Base-by-base conservation (phyloP, 106 monocot genomes). In the Dactylorhiza incarnata region DNA sequence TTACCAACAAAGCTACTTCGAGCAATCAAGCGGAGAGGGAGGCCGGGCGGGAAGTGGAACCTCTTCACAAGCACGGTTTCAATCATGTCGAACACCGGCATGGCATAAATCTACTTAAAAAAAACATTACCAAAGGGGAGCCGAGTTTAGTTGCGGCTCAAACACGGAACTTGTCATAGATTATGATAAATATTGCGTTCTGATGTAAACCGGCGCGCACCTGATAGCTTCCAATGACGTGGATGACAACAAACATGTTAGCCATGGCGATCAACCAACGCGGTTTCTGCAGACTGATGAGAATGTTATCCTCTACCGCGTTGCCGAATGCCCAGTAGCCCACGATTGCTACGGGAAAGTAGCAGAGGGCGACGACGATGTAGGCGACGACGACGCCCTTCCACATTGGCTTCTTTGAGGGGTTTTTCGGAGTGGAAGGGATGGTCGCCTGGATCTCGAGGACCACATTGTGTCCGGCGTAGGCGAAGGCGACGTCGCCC, bases 61-160 rank as follows among this genome's bases (percentile, higher is more conserved):
- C 73, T 79, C 79, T 82, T 82, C 20, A 86, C 82, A 0, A 82
- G 72, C 10, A 82, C 78, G 0, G 86, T 79, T 43, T 86, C 86
- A 0, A 82, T 66, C 86, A 82, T 86, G 76, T 86, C 86, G 56
- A 86, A 80, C 4, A 82, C 86, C 0, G 79, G 82, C 83, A 87
- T 83, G 20, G 83, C 83, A 62, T 78, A 84, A 15, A 83, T 72
- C 83, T 84, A 68, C 51, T 49, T 20, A 9, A 48, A 3, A 47
- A 56, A 29, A 78, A 46, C 3, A 10, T 10, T 8, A 14, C 12
- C 1, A 14, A 52, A 52, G 14, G 51, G 14, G 51, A 52, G 51
- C 3, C 51, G 12, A 52, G 12, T 10, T 8, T 10, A 14, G 51
- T 10, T 52, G 51, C 51, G 8, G 0, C 14, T 52, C 0, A 52